Conservation (phyloP, 2,329 filamentous ascomycete genomes). For the Rhexocercosporidium sp. region DNA sequence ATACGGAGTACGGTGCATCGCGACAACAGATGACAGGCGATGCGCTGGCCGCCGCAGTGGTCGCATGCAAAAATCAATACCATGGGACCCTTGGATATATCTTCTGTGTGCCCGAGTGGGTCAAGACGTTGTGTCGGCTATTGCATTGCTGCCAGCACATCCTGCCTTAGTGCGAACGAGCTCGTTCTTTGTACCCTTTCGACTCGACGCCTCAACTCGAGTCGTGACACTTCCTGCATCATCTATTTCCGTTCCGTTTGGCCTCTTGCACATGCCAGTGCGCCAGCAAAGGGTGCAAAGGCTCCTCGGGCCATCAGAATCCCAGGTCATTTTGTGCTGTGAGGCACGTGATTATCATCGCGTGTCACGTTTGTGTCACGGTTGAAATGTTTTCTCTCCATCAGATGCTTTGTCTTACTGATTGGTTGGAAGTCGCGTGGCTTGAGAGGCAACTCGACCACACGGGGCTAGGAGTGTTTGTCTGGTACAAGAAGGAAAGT, state of each 20-base stretch:
- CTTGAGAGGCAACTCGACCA: too few species aligned
- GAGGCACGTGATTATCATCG: too few species aligned
- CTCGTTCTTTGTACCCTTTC: background rate
- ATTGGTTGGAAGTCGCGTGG: too few species aligned
- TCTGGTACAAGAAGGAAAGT: too few species aligned
- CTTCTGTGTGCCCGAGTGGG: background rate
- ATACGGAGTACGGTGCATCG: conserved; percentile 3
- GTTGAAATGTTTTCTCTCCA: too few species aligned
- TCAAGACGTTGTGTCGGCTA: background rate
- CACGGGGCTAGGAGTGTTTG: too few species aligned
- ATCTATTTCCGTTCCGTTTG: background rate
- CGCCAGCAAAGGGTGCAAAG: background rate
- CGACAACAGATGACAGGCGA: conserved; percentile 12
- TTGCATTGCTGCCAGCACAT: conserved; percentile 10
- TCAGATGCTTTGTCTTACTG: too few species aligned
- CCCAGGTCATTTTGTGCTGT: too few species aligned
- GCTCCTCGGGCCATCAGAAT: too few species aligned
- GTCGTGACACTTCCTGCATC: conserved; percentile 2
- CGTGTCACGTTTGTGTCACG: too few species aligned
- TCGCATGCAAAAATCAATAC: conserved; percentile 15
- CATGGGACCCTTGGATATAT: conserved; percentile 3
- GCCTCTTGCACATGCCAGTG: background rate
- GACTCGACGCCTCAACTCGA: background rate
- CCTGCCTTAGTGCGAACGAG: conserved; percentile 5
- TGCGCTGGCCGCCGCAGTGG: conserved; percentile 22